Evolutionary conservation across 139 green algal species (phyloP).

Genomic region (Chlamydomonas eustigma): DNA sequence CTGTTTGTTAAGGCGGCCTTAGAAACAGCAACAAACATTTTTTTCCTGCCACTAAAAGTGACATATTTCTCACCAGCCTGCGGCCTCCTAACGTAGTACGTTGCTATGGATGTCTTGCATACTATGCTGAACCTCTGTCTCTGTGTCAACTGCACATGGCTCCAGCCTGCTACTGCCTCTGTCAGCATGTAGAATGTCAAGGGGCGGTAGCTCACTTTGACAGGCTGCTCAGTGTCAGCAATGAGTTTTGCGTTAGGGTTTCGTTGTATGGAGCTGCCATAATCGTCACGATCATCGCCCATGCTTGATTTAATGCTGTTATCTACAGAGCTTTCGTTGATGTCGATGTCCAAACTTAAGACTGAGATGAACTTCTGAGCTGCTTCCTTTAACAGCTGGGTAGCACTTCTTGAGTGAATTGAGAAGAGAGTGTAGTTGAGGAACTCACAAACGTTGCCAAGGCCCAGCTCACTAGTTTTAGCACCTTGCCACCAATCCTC

Average conservation of each 20-base stretch:
- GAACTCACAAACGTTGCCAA: constrained; percentile 5
- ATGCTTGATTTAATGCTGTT: neutral
- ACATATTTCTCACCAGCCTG: neutral
- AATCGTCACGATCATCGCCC: neutral
- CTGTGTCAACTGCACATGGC: constrained; percentile 13
- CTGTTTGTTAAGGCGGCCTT: no score
- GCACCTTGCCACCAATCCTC: neutral
- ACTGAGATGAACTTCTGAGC: neutral
- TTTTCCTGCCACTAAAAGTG: no score
- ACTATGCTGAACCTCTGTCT: constrained; percentile 22
- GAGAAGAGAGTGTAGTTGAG: constrained; percentile 9
- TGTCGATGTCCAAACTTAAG: constrained; percentile 1
- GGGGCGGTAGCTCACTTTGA: constrained; percentile 38
- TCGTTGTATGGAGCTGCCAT: neutral
- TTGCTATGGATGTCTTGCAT: neutral
- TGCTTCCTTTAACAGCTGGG: neutral
- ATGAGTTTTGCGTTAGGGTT: constrained; percentile 5
- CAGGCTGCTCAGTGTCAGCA: constrained; percentile 7
- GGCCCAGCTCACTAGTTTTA: neutral
- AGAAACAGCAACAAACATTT: no score
- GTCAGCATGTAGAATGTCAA: constrained; percentile 49
- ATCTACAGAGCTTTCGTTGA: neutral
- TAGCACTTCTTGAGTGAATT: neutral
- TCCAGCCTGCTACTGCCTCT: constrained; percentile 21
- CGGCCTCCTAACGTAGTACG: constrained; percentile 8